A percentile compares a stretch with the other conserved stretches of the same genome.
Conservation (phyloP, 139 green algal genomes). For the Chlamydomonas incerta region DNA sequence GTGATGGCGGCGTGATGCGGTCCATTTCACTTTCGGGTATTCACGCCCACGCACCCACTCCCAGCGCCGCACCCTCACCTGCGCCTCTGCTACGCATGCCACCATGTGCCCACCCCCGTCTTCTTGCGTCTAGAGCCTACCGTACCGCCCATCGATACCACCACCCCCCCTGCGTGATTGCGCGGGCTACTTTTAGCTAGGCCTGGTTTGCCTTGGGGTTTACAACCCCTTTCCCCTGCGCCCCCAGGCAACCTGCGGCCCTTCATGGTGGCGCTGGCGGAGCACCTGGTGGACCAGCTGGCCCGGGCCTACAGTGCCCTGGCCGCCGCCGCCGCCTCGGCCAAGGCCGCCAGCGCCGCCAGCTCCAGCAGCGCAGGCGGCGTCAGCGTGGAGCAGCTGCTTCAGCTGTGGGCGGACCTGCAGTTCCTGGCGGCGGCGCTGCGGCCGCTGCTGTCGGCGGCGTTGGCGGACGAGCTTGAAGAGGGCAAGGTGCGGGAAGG, state of each 20-base stretch:
- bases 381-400: constrained; percentile 16
- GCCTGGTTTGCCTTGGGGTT: neutral
- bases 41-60: no score
- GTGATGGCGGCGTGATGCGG: no score
- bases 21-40: no score
- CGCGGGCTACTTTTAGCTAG: no score
- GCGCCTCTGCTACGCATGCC: no score
- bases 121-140: no score
- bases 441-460: constrained; percentile 26
- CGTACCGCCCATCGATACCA: no score
- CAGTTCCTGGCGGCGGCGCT: neutral
- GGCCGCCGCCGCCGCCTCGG: neutral
- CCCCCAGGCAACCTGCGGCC: constrained; percentile 35
- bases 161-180: no score
- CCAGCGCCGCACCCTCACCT: no score
- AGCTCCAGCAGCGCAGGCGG: no score
- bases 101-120: no score
- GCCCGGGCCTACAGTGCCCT: neutral
- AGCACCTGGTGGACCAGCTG: constrained; percentile 28
- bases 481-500: neutral
- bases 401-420: constrained; percentile 26
- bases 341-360: no score
- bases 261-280: constrained; percentile 45
- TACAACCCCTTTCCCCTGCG: neutral
- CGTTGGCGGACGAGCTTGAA: neutral